Evolutionary conservation across 1,284 basidiomycete species (phyloP).

Genomic region (Sanghuangporus sanghuang): DNA sequence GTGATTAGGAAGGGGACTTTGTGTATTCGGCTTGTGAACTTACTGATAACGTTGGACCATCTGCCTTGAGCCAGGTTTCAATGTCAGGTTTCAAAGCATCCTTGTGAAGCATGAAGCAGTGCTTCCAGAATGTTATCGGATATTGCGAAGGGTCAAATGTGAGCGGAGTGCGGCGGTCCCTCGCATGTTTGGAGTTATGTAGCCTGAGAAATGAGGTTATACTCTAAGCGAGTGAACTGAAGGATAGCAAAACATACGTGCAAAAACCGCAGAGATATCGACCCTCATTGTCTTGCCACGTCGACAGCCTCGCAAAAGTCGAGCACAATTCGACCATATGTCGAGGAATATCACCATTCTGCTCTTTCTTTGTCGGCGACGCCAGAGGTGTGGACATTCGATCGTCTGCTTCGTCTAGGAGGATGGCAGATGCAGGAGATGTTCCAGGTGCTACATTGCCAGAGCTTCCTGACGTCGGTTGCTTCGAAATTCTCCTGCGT

Average conservation of each 20-base stretch:
- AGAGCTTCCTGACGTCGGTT: neutral
- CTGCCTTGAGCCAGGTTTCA: conserved; percentile 2
- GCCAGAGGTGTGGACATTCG: neutral
- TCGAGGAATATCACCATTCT: neutral
- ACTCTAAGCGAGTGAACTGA: neutral
- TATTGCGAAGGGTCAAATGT: neutral
- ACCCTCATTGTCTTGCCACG: conserved; percentile 1
- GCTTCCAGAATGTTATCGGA: conserved; percentile 8
- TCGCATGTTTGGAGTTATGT: neutral
- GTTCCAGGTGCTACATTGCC: neutral
- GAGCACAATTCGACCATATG: neutral
- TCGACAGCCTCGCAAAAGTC: conserved; percentile 3
- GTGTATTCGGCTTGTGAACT: neutral
- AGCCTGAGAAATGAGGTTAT: neutral
- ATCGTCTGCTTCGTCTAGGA: neutral
- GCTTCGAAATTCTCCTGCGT: conserved; percentile 1
- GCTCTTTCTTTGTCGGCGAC: neutral
- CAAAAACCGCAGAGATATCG: conserved; percentile 9
- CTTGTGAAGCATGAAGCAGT: conserved; percentile 7
- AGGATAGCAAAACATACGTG: neutral
- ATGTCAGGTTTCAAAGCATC: conserved; percentile 5
- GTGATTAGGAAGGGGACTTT: neutral
- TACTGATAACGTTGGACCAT: neutral
- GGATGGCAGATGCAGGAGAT: neutral
- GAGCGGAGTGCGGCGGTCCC: neutral